phyloP scores from a whole-genome alignment of 192 early-diverging fungal species.

The Coemansia reversa region DNA sequence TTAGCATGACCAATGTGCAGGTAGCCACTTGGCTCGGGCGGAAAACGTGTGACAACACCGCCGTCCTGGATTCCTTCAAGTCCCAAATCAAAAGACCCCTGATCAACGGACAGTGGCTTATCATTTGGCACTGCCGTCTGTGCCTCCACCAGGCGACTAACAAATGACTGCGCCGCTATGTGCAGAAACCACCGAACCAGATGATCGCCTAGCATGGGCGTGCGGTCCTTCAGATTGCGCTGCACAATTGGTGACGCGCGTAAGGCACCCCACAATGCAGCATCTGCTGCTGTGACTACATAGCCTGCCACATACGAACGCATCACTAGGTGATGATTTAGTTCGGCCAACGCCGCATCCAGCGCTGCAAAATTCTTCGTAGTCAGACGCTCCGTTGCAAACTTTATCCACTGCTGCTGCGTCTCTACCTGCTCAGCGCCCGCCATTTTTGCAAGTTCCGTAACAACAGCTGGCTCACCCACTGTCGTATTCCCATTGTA shows the following conservation, averaged over 20 bases:
- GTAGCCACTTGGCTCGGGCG: constrained; percentile 98
- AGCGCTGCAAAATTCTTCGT: constrained; percentile 70
- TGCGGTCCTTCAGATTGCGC: constrained; percentile 69
- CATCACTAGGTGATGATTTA: constrained; percentile 82
- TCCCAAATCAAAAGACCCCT: constrained; percentile 92
- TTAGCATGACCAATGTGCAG: constrained; percentile 99
- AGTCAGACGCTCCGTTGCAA: constrained; percentile 62
- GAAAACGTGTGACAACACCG: constrained; percentile 95
- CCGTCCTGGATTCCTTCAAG: constrained; percentile 78
- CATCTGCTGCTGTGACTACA: constrained; percentile 73
- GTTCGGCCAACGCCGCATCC: constrained; percentile 62
- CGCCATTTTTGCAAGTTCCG: constrained; percentile 6
- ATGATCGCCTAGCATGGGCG: constrained; percentile 62
- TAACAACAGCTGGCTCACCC: constrained; percentile 15
- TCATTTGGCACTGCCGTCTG: constrained; percentile 13
- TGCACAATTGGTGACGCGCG: constrained; percentile 77
- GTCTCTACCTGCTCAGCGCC: constrained; percentile 11
- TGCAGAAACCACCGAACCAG: constrained; percentile 81
- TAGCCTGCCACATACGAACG: constrained; percentile 83
- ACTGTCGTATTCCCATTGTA: constrained; percentile 1
- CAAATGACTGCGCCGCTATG: constrained; percentile 62
- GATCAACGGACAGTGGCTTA: constrained; percentile 61
- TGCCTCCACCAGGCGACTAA: constrained; percentile 39
- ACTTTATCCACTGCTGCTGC: constrained; percentile 73
- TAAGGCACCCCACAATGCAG: constrained; percentile 84